A percentile compares a stretch with the other conserved stretches of the same genome.
phyloP scores from a whole-genome alignment of 1,139 yeast species.

The Geotrichum klebahnii region DNA sequence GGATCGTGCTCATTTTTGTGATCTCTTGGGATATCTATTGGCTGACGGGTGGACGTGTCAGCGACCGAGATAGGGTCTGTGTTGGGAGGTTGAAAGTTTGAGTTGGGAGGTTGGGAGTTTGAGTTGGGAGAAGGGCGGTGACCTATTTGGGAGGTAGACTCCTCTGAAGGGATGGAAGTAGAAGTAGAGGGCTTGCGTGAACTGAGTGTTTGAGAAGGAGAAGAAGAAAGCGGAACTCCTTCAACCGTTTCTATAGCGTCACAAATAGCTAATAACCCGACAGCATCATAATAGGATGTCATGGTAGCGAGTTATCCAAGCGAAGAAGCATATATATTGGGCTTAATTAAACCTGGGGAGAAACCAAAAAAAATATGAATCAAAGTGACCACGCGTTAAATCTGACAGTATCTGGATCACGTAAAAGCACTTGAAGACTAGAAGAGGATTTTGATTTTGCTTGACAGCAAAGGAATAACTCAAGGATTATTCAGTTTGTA shows the following conservation, averaged over 20 bases:
- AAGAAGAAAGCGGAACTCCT: constrained; percentile 33
- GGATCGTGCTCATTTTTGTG: neutral
- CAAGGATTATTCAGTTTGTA: too few relatives aligned
- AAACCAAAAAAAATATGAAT: neutral
- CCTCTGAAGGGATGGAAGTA: neutral
- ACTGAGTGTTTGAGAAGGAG: constrained; percentile 12
- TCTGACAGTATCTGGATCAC: too few relatives aligned
- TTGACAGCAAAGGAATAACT: too few relatives aligned
- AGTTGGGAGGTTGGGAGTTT: constrained; percentile 12
- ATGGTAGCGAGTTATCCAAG: constrained; percentile 4
- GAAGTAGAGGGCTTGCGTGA: constrained; percentile 5
- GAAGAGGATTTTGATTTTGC: too few relatives aligned
- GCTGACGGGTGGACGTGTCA: constrained; percentile 17
- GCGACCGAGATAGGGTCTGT: constrained; percentile 7
- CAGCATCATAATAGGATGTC: constrained; percentile 40
- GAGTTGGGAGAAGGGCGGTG: constrained; percentile 12
- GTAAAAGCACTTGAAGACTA: too few relatives aligned
- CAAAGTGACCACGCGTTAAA: neutral
- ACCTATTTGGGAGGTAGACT: constrained; percentile 4
- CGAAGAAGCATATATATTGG: constrained; percentile 1
- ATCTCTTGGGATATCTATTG: neutral
- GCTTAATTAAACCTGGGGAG: neutral
- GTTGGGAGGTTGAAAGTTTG: constrained; percentile 11
- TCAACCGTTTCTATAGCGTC: constrained; percentile 42
- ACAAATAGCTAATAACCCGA: constrained; percentile 42